Conservation (phyloP, 768 basidiomycete genomes). For the Lactarius hatsudake region DNA sequence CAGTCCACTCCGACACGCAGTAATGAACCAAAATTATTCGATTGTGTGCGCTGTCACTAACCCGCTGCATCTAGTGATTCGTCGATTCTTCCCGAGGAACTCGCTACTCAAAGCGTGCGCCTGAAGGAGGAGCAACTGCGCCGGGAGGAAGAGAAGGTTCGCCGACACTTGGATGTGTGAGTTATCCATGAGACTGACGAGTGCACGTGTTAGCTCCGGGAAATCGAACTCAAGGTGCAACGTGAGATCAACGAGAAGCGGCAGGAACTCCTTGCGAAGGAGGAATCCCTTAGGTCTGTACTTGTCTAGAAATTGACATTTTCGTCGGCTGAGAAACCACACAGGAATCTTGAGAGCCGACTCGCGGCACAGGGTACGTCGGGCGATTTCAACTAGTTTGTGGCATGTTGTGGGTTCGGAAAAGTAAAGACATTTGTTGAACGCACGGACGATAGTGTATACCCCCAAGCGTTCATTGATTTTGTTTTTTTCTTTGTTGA, state of each 20-base stretch:
- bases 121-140: conserved; percentile 99
- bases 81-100: conserved; percentile 92
- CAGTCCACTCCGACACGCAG: conserved; percentile 78
- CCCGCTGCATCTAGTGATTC: conserved; percentile 54
- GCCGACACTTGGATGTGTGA: conserved; percentile 20
- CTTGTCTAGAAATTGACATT: neutral
- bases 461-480: conserved; percentile 3
- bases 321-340: neutral
- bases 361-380: conserved; percentile 87
- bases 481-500: neutral
- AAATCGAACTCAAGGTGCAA: conserved; percentile 97
- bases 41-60: conserved; percentile 27
- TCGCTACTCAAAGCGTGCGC: conserved; percentile 94
- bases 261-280: conserved; percentile 94
- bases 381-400: conserved; percentile 64
- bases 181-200: conserved; percentile 5
- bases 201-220: conserved; percentile 63
- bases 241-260: conserved; percentile 97
- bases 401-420: conserved; percentile 21
- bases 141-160: conserved; percentile 91
- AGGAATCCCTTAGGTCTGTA: conserved; percentile 84
- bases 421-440: conserved; percentile 19
- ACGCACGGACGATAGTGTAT: conserved; percentile 6
- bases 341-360: conserved; percentile 84
- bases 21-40: conserved; percentile 36